Evolutionary conservation across 2,329 filamentous ascomycete species (phyloP).

Genomic region (Diplocarpon rosae): DNA sequence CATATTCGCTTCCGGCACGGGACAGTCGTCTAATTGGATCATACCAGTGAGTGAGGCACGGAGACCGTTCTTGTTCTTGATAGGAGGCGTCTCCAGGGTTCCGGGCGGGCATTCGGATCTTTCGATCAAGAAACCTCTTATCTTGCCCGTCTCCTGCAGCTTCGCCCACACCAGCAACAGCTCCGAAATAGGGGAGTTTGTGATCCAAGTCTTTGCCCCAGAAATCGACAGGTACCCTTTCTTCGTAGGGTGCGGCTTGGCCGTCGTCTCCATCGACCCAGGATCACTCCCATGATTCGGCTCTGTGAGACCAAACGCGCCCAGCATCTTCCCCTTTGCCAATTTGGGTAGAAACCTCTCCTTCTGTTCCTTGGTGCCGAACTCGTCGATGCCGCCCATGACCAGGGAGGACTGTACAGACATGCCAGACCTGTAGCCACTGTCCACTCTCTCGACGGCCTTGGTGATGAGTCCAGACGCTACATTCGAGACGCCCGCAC

Average conservation of each 20-base stretch:
- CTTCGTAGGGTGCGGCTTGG: conserved; percentile 75
- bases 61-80: conserved; percentile 93
- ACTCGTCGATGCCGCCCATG: conserved; percentile 86
- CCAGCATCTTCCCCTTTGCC: conserved; percentile 72
- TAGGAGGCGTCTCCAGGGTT: conserved; percentile 78
- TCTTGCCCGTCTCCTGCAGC: conserved; percentile 82
- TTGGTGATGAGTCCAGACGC: conserved; percentile 83
- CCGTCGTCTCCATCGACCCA: conserved; percentile 79
- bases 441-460: conserved; percentile 84
- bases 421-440: conserved; percentile 85
- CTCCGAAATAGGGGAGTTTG: conserved; percentile 83
- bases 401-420: conserved; percentile 87
- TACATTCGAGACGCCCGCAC: conserved; percentile 77
- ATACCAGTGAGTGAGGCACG: conserved; percentile 92
- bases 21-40: conserved; percentile 89
- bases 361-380: conserved; percentile 78
- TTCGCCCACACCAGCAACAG: conserved; percentile 88
- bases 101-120: conserved; percentile 74
- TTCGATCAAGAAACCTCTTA: conserved; percentile 85
- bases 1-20: conserved; percentile 86
- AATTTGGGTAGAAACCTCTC: conserved; percentile 70
- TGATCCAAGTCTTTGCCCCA: conserved; percentile 90
- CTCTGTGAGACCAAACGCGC: conserved; percentile 83
- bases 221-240: conserved; percentile 71
- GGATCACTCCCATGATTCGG: conserved; percentile 90